These are phyloP conservation scores for Xylariomycetidae sp. DNA, from an alignment of 2,329 filamentous ascomycete species.

Conservation along the genomic window DNA sequence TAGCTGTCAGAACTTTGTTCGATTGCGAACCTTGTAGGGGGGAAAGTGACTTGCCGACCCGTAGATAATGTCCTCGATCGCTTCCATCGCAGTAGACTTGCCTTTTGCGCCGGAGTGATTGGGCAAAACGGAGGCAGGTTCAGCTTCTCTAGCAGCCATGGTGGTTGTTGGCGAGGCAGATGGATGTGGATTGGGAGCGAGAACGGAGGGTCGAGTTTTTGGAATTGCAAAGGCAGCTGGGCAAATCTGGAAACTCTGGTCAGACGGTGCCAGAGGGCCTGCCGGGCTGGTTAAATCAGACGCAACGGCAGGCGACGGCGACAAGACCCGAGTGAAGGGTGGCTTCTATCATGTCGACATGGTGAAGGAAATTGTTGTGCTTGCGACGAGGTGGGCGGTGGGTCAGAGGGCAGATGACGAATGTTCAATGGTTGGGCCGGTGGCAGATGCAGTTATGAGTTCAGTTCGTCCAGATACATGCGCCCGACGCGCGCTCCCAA, in stretches of 20 bases:
- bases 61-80: conserved; percentile 79
- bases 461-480: no score
- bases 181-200: neutral
- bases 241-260: neutral
- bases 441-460: conserved; percentile 3
- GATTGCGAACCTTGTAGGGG: neutral
- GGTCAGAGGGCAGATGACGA: no score
- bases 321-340: conserved; percentile 14
- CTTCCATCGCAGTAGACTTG: conserved; percentile 48
- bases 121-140: conserved; percentile 13
- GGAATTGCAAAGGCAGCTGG: no score
- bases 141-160: conserved; percentile 23
- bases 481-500: no score
- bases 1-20: conserved; percentile 9
- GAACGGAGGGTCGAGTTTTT: neutral
- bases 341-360: conserved; percentile 20
- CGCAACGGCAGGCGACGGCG: conserved; percentile 18
- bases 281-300: conserved; percentile 14
- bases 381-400: no score
- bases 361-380: conserved; percentile 7
- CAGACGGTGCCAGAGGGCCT: conserved; percentile 6
- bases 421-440: conserved; percentile 8
- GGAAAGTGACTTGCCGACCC: conserved; percentile 61
- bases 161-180: neutral
- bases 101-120: conserved; percentile 7